phyloP scores from a whole-genome alignment of 2,329 filamentous ascomycete genomes.

The Fusarium newnesense region DNA sequence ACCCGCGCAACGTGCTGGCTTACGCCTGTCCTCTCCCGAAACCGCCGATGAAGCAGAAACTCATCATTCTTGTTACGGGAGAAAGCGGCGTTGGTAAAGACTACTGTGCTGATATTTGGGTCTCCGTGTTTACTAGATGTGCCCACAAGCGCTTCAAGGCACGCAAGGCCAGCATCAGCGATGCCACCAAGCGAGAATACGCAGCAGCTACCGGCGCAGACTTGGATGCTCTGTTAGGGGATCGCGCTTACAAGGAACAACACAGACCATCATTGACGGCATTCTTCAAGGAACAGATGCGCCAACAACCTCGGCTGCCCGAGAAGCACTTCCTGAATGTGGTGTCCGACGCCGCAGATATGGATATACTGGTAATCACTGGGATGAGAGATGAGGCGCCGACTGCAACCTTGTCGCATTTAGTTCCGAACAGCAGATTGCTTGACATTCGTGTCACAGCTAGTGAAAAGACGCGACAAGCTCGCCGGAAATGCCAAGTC shows the following conservation, averaged over 20 bases:
- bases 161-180: constrained; percentile 30
- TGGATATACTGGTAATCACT: not conserved
- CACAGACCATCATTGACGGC: constrained; percentile 63
- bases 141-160: not conserved
- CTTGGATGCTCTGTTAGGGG: constrained; percentile 57
- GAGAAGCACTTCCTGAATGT: constrained; percentile 62
- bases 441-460: constrained; percentile 64
- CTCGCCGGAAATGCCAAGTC: constrained; percentile 39
- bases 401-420: constrained; percentile 55
- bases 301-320: constrained; percentile 56
- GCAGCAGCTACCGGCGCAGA: constrained; percentile 61
- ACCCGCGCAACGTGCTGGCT: constrained; percentile 62
- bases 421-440: constrained; percentile 63
- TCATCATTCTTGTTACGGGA: constrained; percentile 69
- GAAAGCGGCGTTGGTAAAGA: constrained; percentile 68
- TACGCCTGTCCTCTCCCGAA: constrained; percentile 66
- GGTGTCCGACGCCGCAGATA: constrained; percentile 49
- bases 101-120: constrained; percentile 67
- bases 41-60: constrained; percentile 49
- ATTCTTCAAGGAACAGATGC: constrained; percentile 61
- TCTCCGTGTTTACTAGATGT: constrained; percentile 49
- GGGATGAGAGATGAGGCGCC: not conserved
- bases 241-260: constrained; percentile 71
- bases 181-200: constrained; percentile 66
- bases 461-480: constrained; percentile 49